Evolutionary conservation across 768 basidiomycete genomes (phyloP).

Genomic region (Tylopilus vinaceipallidus): DNA sequence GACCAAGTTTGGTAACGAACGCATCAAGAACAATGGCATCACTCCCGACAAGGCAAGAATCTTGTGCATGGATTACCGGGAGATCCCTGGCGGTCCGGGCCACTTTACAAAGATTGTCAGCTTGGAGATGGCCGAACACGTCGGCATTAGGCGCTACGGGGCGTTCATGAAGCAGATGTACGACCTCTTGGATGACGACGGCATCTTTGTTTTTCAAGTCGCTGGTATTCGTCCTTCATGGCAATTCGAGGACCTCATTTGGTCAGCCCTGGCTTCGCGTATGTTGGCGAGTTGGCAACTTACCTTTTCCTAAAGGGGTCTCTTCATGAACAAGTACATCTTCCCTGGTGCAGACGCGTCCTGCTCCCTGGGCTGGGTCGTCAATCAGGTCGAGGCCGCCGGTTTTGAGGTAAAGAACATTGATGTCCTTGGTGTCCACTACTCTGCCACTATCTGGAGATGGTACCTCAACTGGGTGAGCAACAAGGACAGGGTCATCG

Average conservation of each 20-base stretch:
- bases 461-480: constrained; percentile 99
- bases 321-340: constrained; percentile 98
- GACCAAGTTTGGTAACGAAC: constrained; percentile 86
- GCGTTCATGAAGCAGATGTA: constrained; percentile 91
- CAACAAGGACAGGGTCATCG: constrained; percentile 88
- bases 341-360: constrained; percentile 99
- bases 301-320: constrained; percentile 55
- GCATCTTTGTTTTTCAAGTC: constrained; percentile 95
- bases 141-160: constrained; percentile 90
- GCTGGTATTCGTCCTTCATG: constrained; percentile 93
- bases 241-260: constrained; percentile 98
- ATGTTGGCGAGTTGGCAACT: not conserved
- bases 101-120: constrained; percentile 93
- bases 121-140: constrained; percentile 99
- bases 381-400: constrained; percentile 80
- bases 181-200: constrained; percentile 90
- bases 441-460: constrained; percentile 82
- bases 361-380: constrained; percentile 93
- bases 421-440: constrained; percentile 97
- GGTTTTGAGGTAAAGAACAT: constrained; percentile 97
- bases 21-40: constrained; percentile 79
- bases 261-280: constrained; percentile 43
- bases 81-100: constrained; percentile 73
- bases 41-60: constrained; percentile 77
- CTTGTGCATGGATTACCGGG: constrained; percentile 89